A percentile compares a stretch with the other conserved stretches of the same genome.
phyloP scores from a whole-genome alignment of 306 rosid genomes.

The Acmispon strigosus region DNA sequence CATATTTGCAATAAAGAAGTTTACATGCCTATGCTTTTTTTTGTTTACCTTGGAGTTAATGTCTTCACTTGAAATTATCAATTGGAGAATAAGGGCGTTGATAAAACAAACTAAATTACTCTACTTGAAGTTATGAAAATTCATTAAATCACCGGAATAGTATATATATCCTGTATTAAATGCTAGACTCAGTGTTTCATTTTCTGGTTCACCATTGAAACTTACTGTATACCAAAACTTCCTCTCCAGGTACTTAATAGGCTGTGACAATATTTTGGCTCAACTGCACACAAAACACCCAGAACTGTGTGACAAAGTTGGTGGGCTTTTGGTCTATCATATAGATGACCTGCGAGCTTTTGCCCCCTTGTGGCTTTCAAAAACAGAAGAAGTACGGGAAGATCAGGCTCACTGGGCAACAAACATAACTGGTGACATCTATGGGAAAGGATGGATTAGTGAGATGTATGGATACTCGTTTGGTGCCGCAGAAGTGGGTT shows the following conservation, averaged over 20 bases:
- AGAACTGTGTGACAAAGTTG: slow-evolving; percentile 94
- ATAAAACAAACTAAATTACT: neutral
- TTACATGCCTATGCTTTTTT: neutral
- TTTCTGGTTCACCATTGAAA: slow-evolving; percentile 17
- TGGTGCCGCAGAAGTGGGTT: slow-evolving; percentile 94
- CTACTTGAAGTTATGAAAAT: slow-evolving; percentile 16
- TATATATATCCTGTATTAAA: neutral
- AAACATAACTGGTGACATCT: slow-evolving; percentile 91
- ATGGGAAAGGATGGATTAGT: slow-evolving; percentile 93
- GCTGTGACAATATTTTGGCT: slow-evolving; percentile 87
- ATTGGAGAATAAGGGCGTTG: neutral
- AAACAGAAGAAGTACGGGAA: slow-evolving; percentile 95
- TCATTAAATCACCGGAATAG: slow-evolving; percentile 7
- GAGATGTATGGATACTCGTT: slow-evolving; percentile 99
- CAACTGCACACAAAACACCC: slow-evolving; percentile 83
- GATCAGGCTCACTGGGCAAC: slow-evolving; percentile 91
- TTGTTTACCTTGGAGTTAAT: neutral
- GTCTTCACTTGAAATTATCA: neutral
- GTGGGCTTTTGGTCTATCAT: slow-evolving; percentile 92
- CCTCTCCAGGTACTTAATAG: slow-evolving; percentile 71
- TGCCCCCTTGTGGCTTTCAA: slow-evolving; percentile 99
- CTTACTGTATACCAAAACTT: slow-evolving; percentile 13
- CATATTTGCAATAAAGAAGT: neutral
- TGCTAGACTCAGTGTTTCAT: neutral
- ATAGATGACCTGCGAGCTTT: slow-evolving; percentile 79